These are phyloP conservation scores for Dioszegia crocea DNA, from an alignment of 768 basidiomycete species.

Conservation along the genomic window DNA sequence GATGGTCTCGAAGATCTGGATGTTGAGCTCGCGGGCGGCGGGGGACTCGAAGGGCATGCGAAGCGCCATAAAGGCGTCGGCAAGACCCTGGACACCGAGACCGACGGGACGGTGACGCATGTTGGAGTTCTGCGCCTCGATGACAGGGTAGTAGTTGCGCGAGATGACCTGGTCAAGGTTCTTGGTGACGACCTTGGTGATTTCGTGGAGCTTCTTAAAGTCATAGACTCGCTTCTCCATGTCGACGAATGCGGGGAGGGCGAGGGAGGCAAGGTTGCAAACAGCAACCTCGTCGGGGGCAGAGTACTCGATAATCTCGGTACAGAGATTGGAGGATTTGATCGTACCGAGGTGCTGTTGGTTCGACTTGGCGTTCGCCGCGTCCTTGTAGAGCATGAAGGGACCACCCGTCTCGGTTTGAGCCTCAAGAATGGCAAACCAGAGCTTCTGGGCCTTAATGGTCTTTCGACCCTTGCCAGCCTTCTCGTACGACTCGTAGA, in stretches of 20 bases:
- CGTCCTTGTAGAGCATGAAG: conserved; percentile 98
- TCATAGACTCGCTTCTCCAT: conserved; percentile 68
- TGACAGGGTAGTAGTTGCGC: conserved; percentile 88
- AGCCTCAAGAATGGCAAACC: conserved; percentile 94
- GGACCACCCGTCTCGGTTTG: conserved; percentile 99
- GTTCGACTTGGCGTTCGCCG: conserved; percentile 94
- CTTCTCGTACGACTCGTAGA: conserved; percentile 70
- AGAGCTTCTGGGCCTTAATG: conserved; percentile 91
- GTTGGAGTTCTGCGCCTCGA: conserved; percentile 86
- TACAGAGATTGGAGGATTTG: conserved; percentile 98
- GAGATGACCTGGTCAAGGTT: conserved; percentile 66
- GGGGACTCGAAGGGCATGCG: conserved; percentile 91
- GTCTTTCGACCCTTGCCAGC: conserved; percentile 71
- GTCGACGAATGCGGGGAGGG: conserved; percentile 83
- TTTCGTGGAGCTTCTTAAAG: conserved; percentile 91
- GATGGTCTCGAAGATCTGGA: conserved; percentile 97
- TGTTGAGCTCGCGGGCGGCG: conserved; percentile 80
- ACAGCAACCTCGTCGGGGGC: conserved; percentile 96
- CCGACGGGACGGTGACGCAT: conserved; percentile 97
- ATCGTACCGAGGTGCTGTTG: conserved; percentile 97
- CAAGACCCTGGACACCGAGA: conserved; percentile 94
- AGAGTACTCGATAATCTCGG: conserved; percentile 97
- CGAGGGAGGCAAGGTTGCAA: conserved; percentile 96
- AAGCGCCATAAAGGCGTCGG: conserved; percentile 95
- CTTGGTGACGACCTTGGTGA: conserved; percentile 83